Base-by-base conservation (phyloP, 2,329 filamentous ascomycete species). In the Arachnopeziza araneosa region DNA sequence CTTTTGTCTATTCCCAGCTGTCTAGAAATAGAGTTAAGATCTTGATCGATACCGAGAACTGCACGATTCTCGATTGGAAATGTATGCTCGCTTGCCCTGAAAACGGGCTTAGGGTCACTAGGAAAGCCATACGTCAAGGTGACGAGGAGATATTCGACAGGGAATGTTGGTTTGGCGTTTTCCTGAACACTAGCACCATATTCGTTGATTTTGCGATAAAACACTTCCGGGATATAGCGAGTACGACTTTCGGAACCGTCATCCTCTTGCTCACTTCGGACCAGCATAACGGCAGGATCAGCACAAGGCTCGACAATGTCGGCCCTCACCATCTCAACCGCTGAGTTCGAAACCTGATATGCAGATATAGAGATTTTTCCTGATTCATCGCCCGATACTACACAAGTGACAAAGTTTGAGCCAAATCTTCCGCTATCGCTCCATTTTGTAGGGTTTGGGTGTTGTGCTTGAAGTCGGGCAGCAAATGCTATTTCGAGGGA, bases 41-140 rank as follows among this genome's bases (percentile, higher is more conserved):
- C 91, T 74, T 97, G 93, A 61, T 85, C 86, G 74, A 96, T 86
- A 54, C 93, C 95, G 69, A 97, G 84, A 32, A 87, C 83, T 73
- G 93, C 89, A 63, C 95, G 87, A 71, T 99, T 98, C 75, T 96
- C 95, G 64, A 98, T 89, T 5, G 93, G 89, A 74, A 98, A 99
- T 50, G 80, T 84, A 63, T 82, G 80, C 62, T 77, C 73, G 30
- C 75, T 75, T 54, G 85, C 81, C 26, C 79, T 87, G 75, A 98
- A 98, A 30, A 88, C 76, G 14, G 93, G 91, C 59, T 86, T 88
- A 3, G 91, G 83, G 52, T 86, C 81, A 56, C 88, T 90, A 2
- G 95, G 95, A 78, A 99, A 98, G 61, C 95, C 95, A 72, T 99
- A 93, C 0, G 95, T 99, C 64, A 99, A 82, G 9, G 95, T 98